Conservation (phyloP, 1,284 basidiomycete genomes). For the Caloboletus firmus region DNA sequence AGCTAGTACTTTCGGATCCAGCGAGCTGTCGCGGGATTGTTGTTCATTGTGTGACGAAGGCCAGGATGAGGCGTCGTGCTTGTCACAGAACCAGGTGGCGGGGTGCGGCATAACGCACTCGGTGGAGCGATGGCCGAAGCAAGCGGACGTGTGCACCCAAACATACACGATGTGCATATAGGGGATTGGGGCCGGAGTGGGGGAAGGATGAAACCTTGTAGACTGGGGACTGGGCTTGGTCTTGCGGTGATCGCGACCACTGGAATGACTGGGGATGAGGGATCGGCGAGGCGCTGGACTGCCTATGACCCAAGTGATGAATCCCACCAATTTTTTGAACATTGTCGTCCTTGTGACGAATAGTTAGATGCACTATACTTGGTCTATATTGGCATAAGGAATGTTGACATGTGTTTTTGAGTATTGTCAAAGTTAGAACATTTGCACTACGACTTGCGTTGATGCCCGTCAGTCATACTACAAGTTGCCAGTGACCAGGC, state of each 20-base stretch:
- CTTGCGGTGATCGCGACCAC: conserved; percentile 18
- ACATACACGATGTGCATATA: conserved; percentile 24
- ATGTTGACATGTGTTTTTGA: conserved; percentile 33
- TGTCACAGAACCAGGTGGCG: conserved; percentile 20
- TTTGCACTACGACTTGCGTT: not conserved
- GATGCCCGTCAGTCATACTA: conserved; percentile 4
- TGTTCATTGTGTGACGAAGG: not conserved
- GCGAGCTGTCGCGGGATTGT: conserved; percentile 20
- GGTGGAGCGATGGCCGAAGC: conserved; percentile 29
- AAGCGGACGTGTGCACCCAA: conserved; percentile 26
- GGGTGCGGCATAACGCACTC: not conserved
- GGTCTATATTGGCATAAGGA: not conserved
- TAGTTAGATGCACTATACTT: not conserved
- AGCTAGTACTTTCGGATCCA: conserved; percentile 5
- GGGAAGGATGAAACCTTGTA: conserved; percentile 34
- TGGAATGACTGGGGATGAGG: conserved; percentile 26
- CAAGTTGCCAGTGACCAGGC: conserved; percentile 7
- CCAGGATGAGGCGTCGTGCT: conserved; percentile 1
- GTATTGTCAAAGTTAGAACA: not conserved
- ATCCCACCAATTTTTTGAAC: conserved; percentile 34
- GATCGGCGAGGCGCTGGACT: conserved; percentile 29
- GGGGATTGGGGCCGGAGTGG: conserved; percentile 29
- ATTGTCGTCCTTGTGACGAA: conserved; percentile 33
- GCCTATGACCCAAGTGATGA: conserved; percentile 31
- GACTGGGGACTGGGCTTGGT: conserved; percentile 24